phyloP scores from a whole-genome alignment of 257 asterid species.

The Catharanthus roseus region DNA sequence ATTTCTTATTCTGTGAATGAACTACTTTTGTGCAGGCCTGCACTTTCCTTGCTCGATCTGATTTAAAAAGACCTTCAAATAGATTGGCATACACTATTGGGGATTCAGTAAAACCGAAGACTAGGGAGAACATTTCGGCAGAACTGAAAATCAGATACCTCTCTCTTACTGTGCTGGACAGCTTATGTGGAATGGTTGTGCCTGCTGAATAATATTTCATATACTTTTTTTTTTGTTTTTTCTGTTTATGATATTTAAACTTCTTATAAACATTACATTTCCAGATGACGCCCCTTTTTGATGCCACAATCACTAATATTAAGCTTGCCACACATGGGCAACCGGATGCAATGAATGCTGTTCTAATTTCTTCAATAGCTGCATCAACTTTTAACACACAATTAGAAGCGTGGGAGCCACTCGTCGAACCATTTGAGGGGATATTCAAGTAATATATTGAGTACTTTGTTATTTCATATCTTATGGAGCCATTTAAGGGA shows the following conservation, averaged over 20 bases:
- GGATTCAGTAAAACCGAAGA: constrained; percentile 81
- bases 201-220: constrained; percentile 12
- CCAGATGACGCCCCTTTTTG: constrained; percentile 97
- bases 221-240: constrained; percentile 13
- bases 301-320: constrained; percentile 85
- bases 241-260: constrained; percentile 12
- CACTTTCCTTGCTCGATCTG: constrained; percentile 95
- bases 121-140: constrained; percentile 84
- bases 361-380: constrained; percentile 78
- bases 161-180: constrained; percentile 82
- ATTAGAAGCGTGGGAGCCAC: constrained; percentile 98
- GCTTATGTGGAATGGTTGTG: constrained; percentile 93
- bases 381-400: constrained; percentile 88
- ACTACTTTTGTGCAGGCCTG: constrained; percentile 50
- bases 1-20: background rate
- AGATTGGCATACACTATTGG: constrained; percentile 82
- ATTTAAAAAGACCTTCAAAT: constrained; percentile 82
- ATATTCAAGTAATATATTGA: constrained; percentile 71
- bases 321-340: constrained; percentile 95
- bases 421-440: constrained; percentile 97
- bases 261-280: constrained; percentile 20
- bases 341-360: constrained; percentile 84
- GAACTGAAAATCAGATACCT: constrained; percentile 91
- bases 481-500: background rate
- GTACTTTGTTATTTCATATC: background rate